phyloP scores from a whole-genome alignment of 768 basidiomycete genomes.

The Termitomyces titanicus region DNA sequence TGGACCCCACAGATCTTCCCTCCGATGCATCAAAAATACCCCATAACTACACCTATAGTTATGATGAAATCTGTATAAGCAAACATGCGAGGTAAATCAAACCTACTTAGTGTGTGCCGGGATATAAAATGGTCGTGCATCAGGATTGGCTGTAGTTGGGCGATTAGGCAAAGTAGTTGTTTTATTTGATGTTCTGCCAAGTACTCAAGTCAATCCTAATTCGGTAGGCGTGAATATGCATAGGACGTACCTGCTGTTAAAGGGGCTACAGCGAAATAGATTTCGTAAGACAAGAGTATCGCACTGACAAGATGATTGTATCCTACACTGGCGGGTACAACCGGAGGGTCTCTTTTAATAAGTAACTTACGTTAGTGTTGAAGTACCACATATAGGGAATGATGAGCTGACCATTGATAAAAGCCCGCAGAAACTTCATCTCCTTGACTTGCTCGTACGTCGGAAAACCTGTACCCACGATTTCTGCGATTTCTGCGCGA shows the following conservation, averaged over 20 bases:
- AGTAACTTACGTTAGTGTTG: neutral
- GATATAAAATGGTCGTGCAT: conserved; percentile 34
- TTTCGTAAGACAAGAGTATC: neutral
- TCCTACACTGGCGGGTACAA: conserved; percentile 49
- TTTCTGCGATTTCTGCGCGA: conserved; percentile 44
- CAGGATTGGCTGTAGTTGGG: conserved; percentile 19
- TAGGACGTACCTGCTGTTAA: conserved; percentile 27
- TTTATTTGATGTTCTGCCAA: conserved; percentile 18
- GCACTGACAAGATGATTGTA: neutral
- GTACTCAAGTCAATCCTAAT: neutral
- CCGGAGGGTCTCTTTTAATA: conserved; percentile 43
- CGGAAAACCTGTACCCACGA: conserved; percentile 43
- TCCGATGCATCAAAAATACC: conserved; percentile 57
- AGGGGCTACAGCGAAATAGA: conserved; percentile 24
- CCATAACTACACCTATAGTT: conserved; percentile 38
- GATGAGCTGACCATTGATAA: conserved; percentile 44
- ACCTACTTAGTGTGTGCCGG: conserved; percentile 32
- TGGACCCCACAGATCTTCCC: conserved; percentile 63
- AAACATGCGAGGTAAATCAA: neutral
- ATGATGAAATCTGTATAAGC: neutral
- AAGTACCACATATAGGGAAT: neutral
- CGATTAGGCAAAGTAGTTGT: conserved; percentile 22
- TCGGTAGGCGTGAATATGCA: neutral
- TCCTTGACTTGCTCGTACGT: conserved; percentile 53
- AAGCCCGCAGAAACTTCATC: conserved; percentile 57